Base-by-base conservation (phyloP, 129 eudicot genomes). In the Glebionis coronaria region DNA sequence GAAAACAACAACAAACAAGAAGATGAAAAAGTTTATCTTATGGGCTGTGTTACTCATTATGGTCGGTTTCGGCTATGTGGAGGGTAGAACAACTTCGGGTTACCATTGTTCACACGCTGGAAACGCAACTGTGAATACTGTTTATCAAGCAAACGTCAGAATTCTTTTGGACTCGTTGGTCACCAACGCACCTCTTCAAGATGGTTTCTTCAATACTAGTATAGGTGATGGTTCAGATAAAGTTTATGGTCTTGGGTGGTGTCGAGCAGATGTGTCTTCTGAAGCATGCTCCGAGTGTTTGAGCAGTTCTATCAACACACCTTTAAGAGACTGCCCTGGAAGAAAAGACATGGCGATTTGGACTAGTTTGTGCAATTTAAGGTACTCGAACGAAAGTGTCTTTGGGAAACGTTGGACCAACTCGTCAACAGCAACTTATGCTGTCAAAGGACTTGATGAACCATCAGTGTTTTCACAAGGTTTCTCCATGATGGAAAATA, bases 11-110 rank as follows among this genome's bases (percentile, higher is more conserved):
- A 21, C 19, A 55, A 63, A 42, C 14, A 13, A 1, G 16, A 47
- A 74, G 23, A 76, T 76, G 80, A 31, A 28, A 4, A 76, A 53
- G 71, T 53, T 54, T 10, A 18, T 46, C 23, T 21, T 62, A 19
- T 69, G 44, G 35, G n/a, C 56, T 56, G 20, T 63, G 61, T 12
- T 70, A 27, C 42, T 63, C 29, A 4, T 47, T 2, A 56, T 76
- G 52, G 15, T 23, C 2, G 25, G 25, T 13, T 69, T 63, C 15
- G 46, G 75, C 40, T 27, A 9, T 19, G 76, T 56, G 31, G 57
- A 69, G 2, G 12, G 59, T 65, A 27, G 27, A 56, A 14, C 16
- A 12, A 12, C 5, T 19, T 13, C 14, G 40, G 60, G 27, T 45
- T 18, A 23, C 2, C 25, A 20, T 3, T 73, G 78, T 31, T 31